Evolutionary conservation across 345 rosid species (phyloP), one percentile per base, ranked within the genome.

Genomic region (Turnera subulata): DNA sequence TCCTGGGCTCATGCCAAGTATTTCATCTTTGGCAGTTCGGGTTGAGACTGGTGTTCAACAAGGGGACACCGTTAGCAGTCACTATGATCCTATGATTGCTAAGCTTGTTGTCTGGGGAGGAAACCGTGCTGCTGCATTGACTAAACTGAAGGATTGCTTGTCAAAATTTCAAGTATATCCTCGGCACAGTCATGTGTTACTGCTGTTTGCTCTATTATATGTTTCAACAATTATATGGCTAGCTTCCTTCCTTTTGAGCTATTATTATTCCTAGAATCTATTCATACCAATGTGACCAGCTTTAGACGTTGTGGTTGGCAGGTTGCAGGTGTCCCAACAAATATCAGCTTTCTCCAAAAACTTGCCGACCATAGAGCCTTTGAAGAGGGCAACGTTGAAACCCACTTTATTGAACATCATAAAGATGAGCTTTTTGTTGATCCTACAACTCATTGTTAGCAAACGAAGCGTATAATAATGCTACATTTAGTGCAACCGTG

Each of bases 41-140:
- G 93, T 92, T 59, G 95, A 89, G 76, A 92, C 97, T 67, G 98
- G 97, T 61, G 95, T 92, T 57, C 81, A 80, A 72, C 88, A 86
- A 73, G 96, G 98, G 62, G 95, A 92, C 68, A 72, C 72, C 64
- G 91, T 92, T 59, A 92, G 89, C 89, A 86, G 84, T 96, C 98
- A 92, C 68, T 92, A 89, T 69, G 98, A 92, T 82, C 98, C 98
- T 51, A 86, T 92, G 96, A 92, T 89, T 75, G 98, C 98, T 47
- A 89, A 92, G 78, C 98, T 92, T 76, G 95, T 92, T 42, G 97
- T 85, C 45, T 80, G 86, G 88, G 97, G 88, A 61, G 89, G 88
- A 67, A 83, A 79, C 59, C 89, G 91, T 39, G 65, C 80, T 23
- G 85, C 91, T 51, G 98, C 98, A 49, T 69, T 92, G 64, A 77